Evolutionary conservation across 1,139 yeast species (phyloP), one percentile per base, ranked within the genome.

Genomic region (Yamadazyma atlantica): DNA sequence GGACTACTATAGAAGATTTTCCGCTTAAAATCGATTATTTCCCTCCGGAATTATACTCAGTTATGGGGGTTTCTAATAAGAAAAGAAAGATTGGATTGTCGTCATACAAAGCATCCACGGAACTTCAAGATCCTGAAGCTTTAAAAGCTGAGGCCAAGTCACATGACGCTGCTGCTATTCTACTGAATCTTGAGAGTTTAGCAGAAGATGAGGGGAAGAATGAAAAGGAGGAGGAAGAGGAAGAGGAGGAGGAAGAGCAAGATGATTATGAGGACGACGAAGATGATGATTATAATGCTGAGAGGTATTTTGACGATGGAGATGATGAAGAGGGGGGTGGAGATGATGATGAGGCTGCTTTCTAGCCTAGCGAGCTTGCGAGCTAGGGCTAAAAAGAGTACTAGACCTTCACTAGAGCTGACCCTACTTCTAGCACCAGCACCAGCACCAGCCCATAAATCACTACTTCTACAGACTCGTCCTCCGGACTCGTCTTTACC

Each of bases 291-390:
- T 72, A 72, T 49, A 72, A 72, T 43, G 77, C 77, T 4, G 77
- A 72, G 42, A 66, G 69, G 53, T 72, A 72, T 50, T 72, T 72
- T 49, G 90, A 84, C 46, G 87, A 80, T 46, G 86, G 85, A 33
- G 94, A 85, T 42, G 92, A 85, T 39, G 92, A 83, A 44, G 82
- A 74, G 26, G 86, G 78, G 41, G 88, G 82, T 51, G 86, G 78
- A 47, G 95, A 88, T 33, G 95, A 88, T 33, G 95, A 86, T 55
- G 90, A 90, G 16, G 90, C 88, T 2, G 30, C 30, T 15, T 28
- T 28, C 16, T 28, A 28, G 13, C 17, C 29, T 13, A n/a, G n/a
- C n/a, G n/a, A n/a, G n/a, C n/a, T n/a, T n/a, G n/a, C n/a, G n/a
- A n/a, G n/a, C n/a, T n/a, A n/a, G n/a, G n/a, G n/a, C n/a, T n/a